Evolutionary conservation across 345 rosid genomes (phyloP), one percentile per base, ranked within the genome.

Genomic region (Gynandropsis gynandra): DNA sequence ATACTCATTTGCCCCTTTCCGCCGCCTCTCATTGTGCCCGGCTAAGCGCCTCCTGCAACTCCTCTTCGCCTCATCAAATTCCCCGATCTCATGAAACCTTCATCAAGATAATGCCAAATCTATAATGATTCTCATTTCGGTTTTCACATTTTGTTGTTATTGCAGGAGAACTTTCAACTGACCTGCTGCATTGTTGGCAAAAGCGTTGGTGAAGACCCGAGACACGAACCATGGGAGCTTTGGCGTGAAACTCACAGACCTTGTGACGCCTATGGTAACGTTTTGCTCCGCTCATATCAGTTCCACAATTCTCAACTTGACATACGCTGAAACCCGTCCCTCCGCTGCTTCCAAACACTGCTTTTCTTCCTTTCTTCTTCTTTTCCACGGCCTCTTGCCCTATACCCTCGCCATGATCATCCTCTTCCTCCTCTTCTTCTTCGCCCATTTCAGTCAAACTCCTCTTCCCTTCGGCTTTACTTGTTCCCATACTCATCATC

Each of bases 131-230:
- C 44, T 50, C 40, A 38, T 33, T 8, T 19, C 3, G 40, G 40
- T 59, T 5, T 32, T 46, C 44, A n/a, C 48, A 13, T 47, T 24
- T 35, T 37, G 8, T 13, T 13, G 53, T 54, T 18, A 53, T 37
- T 14, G 47, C 7, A 44, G 15, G 19, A 47, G 49, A 12, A 38
- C 35, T 1, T 41, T 15, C 48, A 1, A 34, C 19, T n/a, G n/a
- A 76, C 98, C 89, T 87, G 96, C 98, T 92, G 66, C 98, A 92
- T 85, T 87, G 98, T 68, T 92, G 98, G 74, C 98, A 92, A 59
- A 92, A 92, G 52, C 98, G 92, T 64, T 82, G 84, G 7, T 69
- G 81, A 47, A 64, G 60, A 36, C 87, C 96, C 17, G 63, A 72
- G 50, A 92, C 73, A 45, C 42, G 63, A 33, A 75, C 96, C 14